Evolutionary conservation across 306 rosid species (phyloP).

Genomic region (Crotalaria pallida): DNA sequence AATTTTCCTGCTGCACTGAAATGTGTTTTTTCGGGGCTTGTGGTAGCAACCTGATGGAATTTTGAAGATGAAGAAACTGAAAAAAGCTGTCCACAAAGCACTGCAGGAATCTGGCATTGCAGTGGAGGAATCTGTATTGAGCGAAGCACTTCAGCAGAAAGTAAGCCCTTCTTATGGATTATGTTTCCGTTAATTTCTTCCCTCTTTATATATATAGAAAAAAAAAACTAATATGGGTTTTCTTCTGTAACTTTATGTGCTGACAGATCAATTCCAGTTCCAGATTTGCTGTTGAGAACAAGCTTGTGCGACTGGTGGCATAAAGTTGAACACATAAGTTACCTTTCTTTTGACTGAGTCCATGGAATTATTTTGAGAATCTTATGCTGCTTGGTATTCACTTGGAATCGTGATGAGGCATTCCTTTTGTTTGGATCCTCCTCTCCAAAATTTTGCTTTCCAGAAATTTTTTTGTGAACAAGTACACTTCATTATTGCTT

Average conservation of each 20-base stretch:
- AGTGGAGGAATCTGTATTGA: slow-evolving; percentile 52
- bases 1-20: neutral
- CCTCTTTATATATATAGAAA: neutral
- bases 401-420: neutral
- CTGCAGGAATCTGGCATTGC: slow-evolving; percentile 58
- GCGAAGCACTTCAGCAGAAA: slow-evolving; percentile 52
- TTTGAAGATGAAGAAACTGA: slow-evolving; percentile 71
- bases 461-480: neutral
- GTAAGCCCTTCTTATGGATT: slow-evolving; percentile 28
- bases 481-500: slow-evolving; percentile 15
- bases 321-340: slow-evolving; percentile 32
- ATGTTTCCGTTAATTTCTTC: neutral
- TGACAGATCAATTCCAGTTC: slow-evolving; percentile 81
- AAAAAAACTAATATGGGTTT: neutral
- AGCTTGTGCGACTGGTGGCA: slow-evolving; percentile 60
- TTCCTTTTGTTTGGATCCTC: neutral
- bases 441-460: neutral
- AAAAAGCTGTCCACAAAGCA: slow-evolving; percentile 53
- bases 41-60: slow-evolving; percentile 70
- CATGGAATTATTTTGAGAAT: slow-evolving; percentile 6
- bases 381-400: neutral
- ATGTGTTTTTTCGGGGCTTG: slow-evolving; percentile 10
- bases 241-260: slow-evolving; percentile 9
- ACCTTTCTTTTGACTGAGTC: neutral
- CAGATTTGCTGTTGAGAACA: slow-evolving; percentile 57